Conservation (phyloP, 257 asterid genomes). For the Petunia axillaris region DNA sequence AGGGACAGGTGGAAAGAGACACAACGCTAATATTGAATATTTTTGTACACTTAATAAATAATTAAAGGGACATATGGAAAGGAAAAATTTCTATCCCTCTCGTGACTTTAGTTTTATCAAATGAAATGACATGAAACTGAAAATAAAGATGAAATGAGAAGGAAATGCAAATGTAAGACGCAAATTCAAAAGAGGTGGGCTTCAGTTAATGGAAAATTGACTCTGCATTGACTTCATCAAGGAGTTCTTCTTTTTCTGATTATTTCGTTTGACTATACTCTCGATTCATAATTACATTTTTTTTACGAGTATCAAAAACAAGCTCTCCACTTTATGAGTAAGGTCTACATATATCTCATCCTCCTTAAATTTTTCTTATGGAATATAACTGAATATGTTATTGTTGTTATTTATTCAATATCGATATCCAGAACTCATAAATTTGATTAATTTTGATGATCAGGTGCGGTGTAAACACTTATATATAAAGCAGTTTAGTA, state of each 20-base stretch:
- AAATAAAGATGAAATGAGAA: conserved; percentile 17
- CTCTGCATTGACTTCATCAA: not conserved
- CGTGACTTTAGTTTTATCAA: not conserved
- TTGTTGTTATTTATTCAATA: too few relatives aligned
- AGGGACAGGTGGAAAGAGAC: conserved; percentile 45
- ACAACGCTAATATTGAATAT: conserved; percentile 26
- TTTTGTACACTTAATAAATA: not conserved
- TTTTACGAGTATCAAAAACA: too few relatives aligned
- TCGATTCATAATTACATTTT: too few relatives aligned
- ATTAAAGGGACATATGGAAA: not conserved
- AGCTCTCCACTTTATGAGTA: too few relatives aligned
- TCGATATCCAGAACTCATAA: too few relatives aligned
- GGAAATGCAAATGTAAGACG: conserved; percentile 24
- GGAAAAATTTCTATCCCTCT: conserved; percentile 29
- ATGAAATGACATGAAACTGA: conserved; percentile 28
- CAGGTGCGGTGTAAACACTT: too few relatives aligned
- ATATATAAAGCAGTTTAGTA: too few relatives aligned
- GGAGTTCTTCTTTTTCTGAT: not conserved
- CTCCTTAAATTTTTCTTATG: too few relatives aligned
- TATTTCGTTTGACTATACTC: too few relatives aligned
- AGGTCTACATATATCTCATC: too few relatives aligned
- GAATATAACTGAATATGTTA: too few relatives aligned
- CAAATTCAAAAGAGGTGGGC: conserved; percentile 11
- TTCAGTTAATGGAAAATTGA: not conserved
- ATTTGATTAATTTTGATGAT: too few relatives aligned